These are phyloP conservation scores for Diaporthe citri DNA, from an alignment of 2,329 filamentous ascomycete species.

Conservation along the genomic window DNA sequence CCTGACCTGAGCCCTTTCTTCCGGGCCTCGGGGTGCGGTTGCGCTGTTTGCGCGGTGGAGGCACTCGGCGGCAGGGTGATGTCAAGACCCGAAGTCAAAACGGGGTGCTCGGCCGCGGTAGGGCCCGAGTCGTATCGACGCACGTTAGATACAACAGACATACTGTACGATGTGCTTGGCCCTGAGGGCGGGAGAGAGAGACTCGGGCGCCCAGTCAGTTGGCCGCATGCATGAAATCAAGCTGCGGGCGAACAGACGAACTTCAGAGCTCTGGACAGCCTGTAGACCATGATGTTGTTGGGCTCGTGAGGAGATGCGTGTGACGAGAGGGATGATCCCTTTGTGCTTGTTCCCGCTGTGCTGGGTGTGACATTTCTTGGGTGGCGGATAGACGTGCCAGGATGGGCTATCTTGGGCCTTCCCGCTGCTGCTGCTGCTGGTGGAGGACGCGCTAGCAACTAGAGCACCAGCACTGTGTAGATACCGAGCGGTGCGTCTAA, in stretches of 20 bases:
- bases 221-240: neutral
- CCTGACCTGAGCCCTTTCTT: neutral
- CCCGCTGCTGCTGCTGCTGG: neutral
- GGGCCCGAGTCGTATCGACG: constrained; percentile 4
- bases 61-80: constrained; percentile 21
- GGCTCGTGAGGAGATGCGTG: neutral
- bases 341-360: constrained; percentile 2
- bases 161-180: neutral
- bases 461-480: constrained; percentile 10
- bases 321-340: constrained; percentile 28
- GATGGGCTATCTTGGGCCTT: constrained; percentile 16
- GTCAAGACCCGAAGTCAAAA: constrained; percentile 27
- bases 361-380: constrained; percentile 27
- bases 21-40: neutral
- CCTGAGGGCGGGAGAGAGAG: neutral
- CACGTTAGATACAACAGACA: neutral
- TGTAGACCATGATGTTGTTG: neutral
- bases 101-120: constrained; percentile 16
- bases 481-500: neutral
- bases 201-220: constrained; percentile 5
- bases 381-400: constrained; percentile 4
- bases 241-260: constrained; percentile 11
- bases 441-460: neutral
- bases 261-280: neutral
- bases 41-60: constrained; percentile 23